Conservation (phyloP, 345 rosid species). For the Pistacia integerrima region DNA sequence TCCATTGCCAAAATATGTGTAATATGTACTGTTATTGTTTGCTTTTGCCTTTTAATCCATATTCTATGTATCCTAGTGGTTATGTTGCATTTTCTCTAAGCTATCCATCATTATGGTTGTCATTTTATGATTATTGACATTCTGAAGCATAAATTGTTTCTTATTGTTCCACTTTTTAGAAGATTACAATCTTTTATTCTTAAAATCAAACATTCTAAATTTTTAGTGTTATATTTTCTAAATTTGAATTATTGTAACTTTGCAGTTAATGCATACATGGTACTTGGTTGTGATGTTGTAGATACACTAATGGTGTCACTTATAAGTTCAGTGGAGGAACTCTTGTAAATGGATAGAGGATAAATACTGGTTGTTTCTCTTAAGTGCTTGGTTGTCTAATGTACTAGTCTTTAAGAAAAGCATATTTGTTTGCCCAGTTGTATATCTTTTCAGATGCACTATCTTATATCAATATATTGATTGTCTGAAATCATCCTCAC, state of each 20-base stretch:
- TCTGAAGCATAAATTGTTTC: not conserved
- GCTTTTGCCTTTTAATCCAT: not conserved
- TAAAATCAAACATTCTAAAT: not conserved
- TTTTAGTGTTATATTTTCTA: not conserved
- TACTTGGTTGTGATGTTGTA: not conserved
- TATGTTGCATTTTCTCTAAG: not conserved
- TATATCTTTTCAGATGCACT: not conserved
- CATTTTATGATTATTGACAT: not conserved
- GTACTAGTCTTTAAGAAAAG: no score
- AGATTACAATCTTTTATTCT: not conserved
- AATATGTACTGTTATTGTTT: not conserved
- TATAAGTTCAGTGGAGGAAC: not conserved
- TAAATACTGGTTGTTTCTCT: slow-evolving; percentile 2
- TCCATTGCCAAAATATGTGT: slow-evolving; percentile 2
- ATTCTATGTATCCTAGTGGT: not conserved
- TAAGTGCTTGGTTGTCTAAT: not conserved
- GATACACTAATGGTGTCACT: not conserved
- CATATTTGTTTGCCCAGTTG: not conserved
- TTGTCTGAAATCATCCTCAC: not conserved
- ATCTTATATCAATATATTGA: not conserved
- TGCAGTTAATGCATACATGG: not conserved
- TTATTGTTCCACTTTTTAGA: slow-evolving; percentile 8
- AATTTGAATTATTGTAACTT: not conserved
- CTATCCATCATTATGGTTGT: not conserved
- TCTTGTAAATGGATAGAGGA: slow-evolving; percentile 1